Conservation (phyloP, 2,329 filamentous ascomycete genomes). For the Epichloe hybrida region DNA sequence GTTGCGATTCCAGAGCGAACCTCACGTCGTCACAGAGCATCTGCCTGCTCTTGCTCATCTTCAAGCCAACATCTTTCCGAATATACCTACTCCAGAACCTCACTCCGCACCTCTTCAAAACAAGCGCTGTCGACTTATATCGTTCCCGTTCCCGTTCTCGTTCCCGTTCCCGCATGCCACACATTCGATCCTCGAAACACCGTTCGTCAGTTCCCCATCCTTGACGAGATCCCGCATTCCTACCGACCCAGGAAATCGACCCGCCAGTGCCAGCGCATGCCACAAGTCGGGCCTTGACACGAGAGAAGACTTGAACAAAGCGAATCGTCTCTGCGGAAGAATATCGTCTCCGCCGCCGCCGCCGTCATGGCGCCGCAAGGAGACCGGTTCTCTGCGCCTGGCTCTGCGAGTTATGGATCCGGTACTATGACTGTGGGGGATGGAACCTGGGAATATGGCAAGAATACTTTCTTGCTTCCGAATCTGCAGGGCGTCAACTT, state of each 20-base stretch:
- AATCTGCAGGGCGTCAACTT: conserved; percentile 66
- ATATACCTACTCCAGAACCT: no score
- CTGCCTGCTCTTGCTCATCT: no score
- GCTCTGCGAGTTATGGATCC: conserved; percentile 59
- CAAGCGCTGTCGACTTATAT: neutral
- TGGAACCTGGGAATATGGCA: conserved; percentile 68
- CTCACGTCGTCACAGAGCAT: no score
- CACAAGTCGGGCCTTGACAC: neutral
- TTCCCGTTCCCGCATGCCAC: conserved; percentile 1
- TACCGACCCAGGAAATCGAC: neutral
- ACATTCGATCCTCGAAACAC: neutral
- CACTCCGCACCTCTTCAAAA: neutral
- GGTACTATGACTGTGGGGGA: conserved; percentile 63
- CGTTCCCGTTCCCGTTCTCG: neutral
- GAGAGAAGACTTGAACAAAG: neutral
- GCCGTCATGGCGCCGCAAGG: conserved; percentile 46
- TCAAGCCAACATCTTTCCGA: no score
- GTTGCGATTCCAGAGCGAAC: no score
- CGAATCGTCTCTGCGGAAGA: neutral
- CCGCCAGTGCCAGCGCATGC: neutral
- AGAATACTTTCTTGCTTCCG: conserved; percentile 65
- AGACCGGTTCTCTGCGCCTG: conserved; percentile 51
- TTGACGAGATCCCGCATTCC: no score
- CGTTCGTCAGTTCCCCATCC: no score
- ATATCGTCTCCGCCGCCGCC: conserved; percentile 10